Evolutionary conservation across 148 eudicot genomes (phyloP).

Genomic region (Arbutus unedo): DNA sequence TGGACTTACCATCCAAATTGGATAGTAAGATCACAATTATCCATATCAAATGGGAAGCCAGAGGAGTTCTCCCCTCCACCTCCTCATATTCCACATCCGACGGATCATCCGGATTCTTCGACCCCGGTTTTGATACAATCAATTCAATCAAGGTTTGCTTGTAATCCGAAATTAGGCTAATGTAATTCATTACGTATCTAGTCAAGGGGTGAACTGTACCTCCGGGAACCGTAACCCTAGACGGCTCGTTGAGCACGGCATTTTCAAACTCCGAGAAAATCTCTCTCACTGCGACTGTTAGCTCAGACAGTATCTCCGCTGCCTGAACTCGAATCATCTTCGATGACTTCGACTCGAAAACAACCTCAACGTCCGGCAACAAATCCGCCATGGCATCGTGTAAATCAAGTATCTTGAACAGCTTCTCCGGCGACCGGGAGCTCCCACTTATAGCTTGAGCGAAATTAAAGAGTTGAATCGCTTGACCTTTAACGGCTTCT

Average conservation of each 20-base stretch:
- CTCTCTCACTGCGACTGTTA: slow-evolving; percentile 87
- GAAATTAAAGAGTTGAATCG: slow-evolving; percentile 63
- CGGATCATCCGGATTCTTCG: slow-evolving; percentile 57
- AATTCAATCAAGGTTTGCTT: slow-evolving; percentile 69
- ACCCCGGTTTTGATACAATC: slow-evolving; percentile 72
- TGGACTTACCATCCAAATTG: slow-evolving; percentile 70
- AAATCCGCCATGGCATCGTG: slow-evolving; percentile 71
- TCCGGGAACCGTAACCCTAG: slow-evolving; percentile 78
- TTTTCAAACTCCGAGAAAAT: slow-evolving; percentile 90
- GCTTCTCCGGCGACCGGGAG: slow-evolving; percentile 75
- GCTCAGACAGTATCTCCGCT: slow-evolving; percentile 59
- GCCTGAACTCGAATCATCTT: slow-evolving; percentile 75
- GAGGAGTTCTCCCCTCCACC: slow-evolving; percentile 50
- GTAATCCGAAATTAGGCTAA: slow-evolving; percentile 79
- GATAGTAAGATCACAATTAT: slow-evolving; percentile 56
- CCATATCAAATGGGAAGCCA: slow-evolving; percentile 89
- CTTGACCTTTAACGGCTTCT: slow-evolving; percentile 69
- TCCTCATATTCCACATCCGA: slow-evolving; percentile 57
- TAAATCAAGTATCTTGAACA: slow-evolving; percentile 79
- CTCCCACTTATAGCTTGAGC: slow-evolving; percentile 71
- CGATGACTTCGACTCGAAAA: slow-evolving; percentile 58
- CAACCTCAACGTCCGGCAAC: slow-evolving; percentile 62
- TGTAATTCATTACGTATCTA: slow-evolving; percentile 96
- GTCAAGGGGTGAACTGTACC: slow-evolving; percentile 90
- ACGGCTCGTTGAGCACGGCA: slow-evolving; percentile 71